These are phyloP conservation scores for Pleurostoma richardsiae DNA, from an alignment of 2,329 filamentous ascomycete species.

Conservation along the genomic window DNA sequence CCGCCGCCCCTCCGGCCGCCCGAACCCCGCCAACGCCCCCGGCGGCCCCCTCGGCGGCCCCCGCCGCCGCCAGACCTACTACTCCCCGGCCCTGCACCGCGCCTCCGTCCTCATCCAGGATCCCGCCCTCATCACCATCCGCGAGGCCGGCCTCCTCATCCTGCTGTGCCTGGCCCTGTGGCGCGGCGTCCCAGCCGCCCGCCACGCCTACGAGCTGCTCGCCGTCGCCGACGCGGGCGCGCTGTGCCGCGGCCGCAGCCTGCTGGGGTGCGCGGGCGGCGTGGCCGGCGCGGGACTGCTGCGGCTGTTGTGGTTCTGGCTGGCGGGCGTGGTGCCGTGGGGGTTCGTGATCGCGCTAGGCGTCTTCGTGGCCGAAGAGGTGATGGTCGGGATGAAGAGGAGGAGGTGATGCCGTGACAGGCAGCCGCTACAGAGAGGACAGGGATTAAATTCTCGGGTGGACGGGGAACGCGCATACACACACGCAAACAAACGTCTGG, in stretches of 20 bases:
- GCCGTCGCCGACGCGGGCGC: constrained; percentile 3
- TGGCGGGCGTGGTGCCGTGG: constrained; percentile 9
- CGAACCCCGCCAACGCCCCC: not conserved
- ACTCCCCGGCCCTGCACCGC: constrained; percentile 9
- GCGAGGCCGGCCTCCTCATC: constrained; percentile 7
- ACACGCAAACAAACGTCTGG: no score
- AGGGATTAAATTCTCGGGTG: no score
- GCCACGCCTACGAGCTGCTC: constrained; percentile 3
- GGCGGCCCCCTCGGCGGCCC: not conserved
- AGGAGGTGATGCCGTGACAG: not conserved
- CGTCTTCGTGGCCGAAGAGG: constrained; percentile 10
- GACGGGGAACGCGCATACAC: no score
- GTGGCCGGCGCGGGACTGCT: not conserved
- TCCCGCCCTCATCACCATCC: constrained; percentile 8
- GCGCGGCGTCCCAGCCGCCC: constrained; percentile 1
- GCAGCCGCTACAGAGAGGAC: no score
- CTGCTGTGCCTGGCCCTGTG: constrained; percentile 7
- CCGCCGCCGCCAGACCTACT: constrained; percentile 8
- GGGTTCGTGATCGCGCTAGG: constrained; percentile 3
- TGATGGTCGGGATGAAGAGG: not conserved
- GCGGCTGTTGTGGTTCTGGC: constrained; percentile 1
- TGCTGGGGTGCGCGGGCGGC: not conserved
- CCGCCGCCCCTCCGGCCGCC: not conserved
- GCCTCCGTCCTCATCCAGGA: constrained; percentile 8
- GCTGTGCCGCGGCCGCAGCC: constrained; percentile 5